phyloP scores from a whole-genome alignment of 352 stramenopile genomes.

The Phytophthora multivora region DNA sequence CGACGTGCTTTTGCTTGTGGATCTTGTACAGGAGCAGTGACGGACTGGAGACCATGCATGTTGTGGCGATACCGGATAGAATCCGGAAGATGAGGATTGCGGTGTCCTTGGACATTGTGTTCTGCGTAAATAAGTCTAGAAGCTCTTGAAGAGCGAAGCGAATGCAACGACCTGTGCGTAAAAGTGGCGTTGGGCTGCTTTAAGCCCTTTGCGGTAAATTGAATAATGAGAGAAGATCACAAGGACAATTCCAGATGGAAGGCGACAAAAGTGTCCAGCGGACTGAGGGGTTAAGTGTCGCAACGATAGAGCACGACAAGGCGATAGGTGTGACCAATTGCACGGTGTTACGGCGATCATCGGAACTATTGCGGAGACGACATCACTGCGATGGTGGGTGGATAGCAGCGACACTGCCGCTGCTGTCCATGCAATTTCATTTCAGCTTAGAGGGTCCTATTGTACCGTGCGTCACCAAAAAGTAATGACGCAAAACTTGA shows the following conservation, averaged over 20 bases:
- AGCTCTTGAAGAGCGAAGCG: neutral
- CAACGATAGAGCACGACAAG: slow-evolving; percentile 1
- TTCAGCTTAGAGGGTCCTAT: slow-evolving; percentile 8
- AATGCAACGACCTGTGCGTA: slow-evolving; percentile 8
- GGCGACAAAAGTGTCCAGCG: slow-evolving; percentile 4
- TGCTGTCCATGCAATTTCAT: slow-evolving; percentile 15
- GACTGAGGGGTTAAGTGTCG: slow-evolving; percentile 6
- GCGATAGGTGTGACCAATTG: slow-evolving; percentile 11
- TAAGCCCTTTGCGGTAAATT: slow-evolving; percentile 14
- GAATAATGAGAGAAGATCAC: slow-evolving; percentile 14
- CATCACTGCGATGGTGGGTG: slow-evolving; percentile 1
- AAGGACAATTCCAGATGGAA: neutral
- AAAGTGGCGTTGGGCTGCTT: slow-evolving; percentile 21
- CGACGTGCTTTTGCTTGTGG: slow-evolving; percentile 44
- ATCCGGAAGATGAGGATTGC: slow-evolving; percentile 34
- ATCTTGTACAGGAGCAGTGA: slow-evolving; percentile 44
- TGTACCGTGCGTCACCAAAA: slow-evolving; percentile 20
- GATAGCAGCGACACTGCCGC: neutral
- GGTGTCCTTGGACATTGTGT: slow-evolving; percentile 27
- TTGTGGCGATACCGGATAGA: slow-evolving; percentile 37
- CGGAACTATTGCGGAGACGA: slow-evolving; percentile 10
- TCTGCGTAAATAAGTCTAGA: neutral
- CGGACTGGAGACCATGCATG: slow-evolving; percentile 48
- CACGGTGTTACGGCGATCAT: slow-evolving; percentile 13
- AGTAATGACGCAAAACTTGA: slow-evolving; percentile 16